Percentiles rank a stretch among this genome's conserved stretches.
phyloP scores from a whole-genome alignment of 108 stramenopile species.

The Pseudonitzschia multistriata region DNA sequence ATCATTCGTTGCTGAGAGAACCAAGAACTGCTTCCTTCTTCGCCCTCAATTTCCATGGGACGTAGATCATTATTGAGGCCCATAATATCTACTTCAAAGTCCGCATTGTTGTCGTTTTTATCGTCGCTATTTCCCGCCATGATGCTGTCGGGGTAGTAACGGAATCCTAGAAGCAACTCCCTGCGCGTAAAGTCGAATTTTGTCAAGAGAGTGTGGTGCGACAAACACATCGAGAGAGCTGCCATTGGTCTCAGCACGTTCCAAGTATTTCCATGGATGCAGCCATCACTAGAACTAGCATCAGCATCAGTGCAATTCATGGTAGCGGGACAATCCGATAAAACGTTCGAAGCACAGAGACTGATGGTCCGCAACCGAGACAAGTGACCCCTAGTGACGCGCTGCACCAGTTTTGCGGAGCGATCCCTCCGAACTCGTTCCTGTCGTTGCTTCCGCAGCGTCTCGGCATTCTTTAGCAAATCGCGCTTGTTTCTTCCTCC shows the following conservation, averaged over 20 bases:
- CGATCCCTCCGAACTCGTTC: constrained; percentile 21
- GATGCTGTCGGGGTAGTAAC: background rate
- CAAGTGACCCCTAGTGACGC: constrained; percentile 21
- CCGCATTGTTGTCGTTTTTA: background rate
- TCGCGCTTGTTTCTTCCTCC: constrained; percentile 15
- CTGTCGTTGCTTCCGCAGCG: constrained; percentile 28
- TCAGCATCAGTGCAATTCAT: background rate
- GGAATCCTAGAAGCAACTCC: constrained; percentile 19
- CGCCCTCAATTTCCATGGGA: background rate
- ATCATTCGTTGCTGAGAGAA: constrained; percentile 31
- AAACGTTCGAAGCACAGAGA: background rate
- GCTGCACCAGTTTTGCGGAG: constrained; percentile 23
- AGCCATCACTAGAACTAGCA: background rate
- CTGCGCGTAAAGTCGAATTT: background rate
- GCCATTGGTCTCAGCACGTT: background rate
- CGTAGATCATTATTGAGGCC: background rate
- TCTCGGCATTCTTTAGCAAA: constrained; percentile 25
- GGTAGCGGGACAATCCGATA: background rate
- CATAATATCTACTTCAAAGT: background rate
- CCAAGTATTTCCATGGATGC: background rate
- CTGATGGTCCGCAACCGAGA: constrained; percentile 19
- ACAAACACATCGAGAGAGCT: constrained; percentile 22
- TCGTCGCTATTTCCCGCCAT: background rate
- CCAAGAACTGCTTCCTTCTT: constrained; percentile 4
- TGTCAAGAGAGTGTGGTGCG: constrained; percentile 7